phyloP scores from a whole-genome alignment of 208 protist species.

The Herpetomonas samuelpessoai region DNA sequence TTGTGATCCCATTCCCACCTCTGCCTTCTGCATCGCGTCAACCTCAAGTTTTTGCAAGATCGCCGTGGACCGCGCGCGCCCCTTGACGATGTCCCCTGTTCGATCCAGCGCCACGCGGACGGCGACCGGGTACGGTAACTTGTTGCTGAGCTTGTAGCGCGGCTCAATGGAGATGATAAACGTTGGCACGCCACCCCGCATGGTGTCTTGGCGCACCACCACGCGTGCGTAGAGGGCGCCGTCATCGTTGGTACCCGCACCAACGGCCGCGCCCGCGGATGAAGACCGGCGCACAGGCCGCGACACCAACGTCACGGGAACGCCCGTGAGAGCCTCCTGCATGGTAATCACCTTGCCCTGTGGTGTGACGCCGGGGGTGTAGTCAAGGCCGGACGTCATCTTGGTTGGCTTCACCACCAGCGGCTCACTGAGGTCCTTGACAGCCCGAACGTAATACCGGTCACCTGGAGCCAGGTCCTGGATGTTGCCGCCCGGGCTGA shows the following conservation, averaged over 20 bases:
- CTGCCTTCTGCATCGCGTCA: conserved; percentile 29
- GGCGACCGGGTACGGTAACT: conserved; percentile 61
- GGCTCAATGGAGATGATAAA: conserved; percentile 68
- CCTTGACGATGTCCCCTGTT: conserved; percentile 17
- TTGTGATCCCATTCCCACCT: conserved; percentile 33
- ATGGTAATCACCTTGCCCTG: conserved; percentile 23
- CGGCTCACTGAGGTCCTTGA: conserved; percentile 32
- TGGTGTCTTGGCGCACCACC: conserved; percentile 43
- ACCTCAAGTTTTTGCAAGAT: conserved; percentile 26
- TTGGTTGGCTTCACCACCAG: conserved; percentile 47
- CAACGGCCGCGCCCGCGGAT: background rate
- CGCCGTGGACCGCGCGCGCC: conserved; percentile 12
- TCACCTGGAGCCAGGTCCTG: conserved; percentile 33
- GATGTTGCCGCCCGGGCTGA: conserved; percentile 26
- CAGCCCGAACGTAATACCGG: conserved; percentile 51
- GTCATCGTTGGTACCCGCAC: background rate
- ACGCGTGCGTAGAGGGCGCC: conserved; percentile 20
- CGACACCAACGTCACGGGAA: conserved; percentile 31
- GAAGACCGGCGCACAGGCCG: background rate
- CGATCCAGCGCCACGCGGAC: conserved; percentile 29
- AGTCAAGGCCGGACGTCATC: background rate
- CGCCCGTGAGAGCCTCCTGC: conserved; percentile 37
- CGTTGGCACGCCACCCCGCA: conserved; percentile 61
- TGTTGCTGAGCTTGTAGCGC: conserved; percentile 60
- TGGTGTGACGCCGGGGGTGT: background rate